Base-by-base conservation (phyloP, 352 stramenopile genomes). In the Phytophthora hybrid region DNA sequence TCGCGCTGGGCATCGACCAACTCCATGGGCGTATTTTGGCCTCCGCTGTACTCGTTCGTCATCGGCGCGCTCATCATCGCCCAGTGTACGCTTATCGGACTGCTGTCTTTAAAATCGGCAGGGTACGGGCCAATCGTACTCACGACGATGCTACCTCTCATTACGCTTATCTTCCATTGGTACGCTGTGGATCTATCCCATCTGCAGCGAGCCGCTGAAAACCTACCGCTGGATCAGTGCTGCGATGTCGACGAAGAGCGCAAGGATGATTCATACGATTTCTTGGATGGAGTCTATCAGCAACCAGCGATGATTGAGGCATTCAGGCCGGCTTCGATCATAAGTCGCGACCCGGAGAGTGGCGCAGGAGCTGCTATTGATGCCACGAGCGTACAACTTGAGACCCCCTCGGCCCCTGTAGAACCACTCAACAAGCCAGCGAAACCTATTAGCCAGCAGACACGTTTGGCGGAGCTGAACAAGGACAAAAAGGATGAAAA, bases 1-100 rank as follows among this genome's bases (percentile, higher is more conserved):
- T 77, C 83, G 53, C 79, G 79, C 14, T 92, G 84, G 84, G 81
- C 81, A 34, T 75, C 70, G 44, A 83, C 81, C 31, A 85, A 90
- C 58, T 90, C 80, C 1, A 90, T 84, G 63, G 83, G 85, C 23
- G 82, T 81, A 0, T 91, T 90, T 72, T 94, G 85, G 85, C 83
- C 82, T 57, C 81, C 82, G 41, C 74, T 94, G 3, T 94, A 92
- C 71, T 78, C 70, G 47, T 93, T 91, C 59, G 76, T 91, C 56
- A 81, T 93, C 29, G 77, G 74, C 7, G 85, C 85, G 55, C 74
- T 94, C 19, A 59, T 90, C 31, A 85, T 94, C 46, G 79, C 73
- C 37, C 88, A 94, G 59, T 74, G 74, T 39, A 93, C 85, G 46
- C 66, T 94, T 18, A 83, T 93, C 65, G 85, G 85, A 8, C 58